Evolutionary conservation across 2,329 filamentous ascomycete genomes (phyloP), one percentile per base, ranked within the genome.

Genomic region (Aspergillus flavus): DNA sequence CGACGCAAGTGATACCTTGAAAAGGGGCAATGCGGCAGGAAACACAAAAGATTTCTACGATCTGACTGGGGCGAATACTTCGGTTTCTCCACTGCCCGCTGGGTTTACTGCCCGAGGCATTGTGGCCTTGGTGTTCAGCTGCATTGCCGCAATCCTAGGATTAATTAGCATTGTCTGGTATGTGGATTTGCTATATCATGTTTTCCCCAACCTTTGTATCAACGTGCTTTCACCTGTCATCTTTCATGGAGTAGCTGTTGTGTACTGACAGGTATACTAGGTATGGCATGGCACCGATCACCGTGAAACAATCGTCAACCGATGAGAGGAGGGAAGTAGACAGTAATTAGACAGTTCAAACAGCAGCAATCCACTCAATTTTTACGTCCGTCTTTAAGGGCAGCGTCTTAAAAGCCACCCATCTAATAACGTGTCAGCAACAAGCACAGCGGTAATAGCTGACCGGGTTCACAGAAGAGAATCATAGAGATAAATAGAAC

Each of bases 381-480:
- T 96, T 93, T 28, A 97, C 89, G 64, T 93, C 89, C 48, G 93
- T 93, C 61, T 89, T 89, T 85, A 94, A 93, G 65, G 93, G 93
- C 68, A 97, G 85, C 71, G 91, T 88, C 85, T 95, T 94, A 68
- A 96, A 94, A 6, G 93, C 93, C 59, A 97, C 92, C 76, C 93
- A 97, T 34, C 72, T 76, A 64, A 14, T 16, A 48, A 53, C 43
- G 4, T 53, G 34, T 57, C 52, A 43, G 7, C 23, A 32, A 16
- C 14, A 52, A 52, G 26, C 14, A 48, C 3, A n/a, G 4, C 19
- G 23, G 2, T 14, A 16, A 21, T 10, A 34, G 14, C 21, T 28
- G 11, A n/a, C 26, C n/a, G 10, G 10, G 12, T 11, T 19, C 16
- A 30, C 56, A 26, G 41, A n/a, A 21, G 3, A 58, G 5, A 28